Evolutionary conservation across 1,284 basidiomycete genomes (phyloP), one percentile per base, ranked within the genome.

Genomic region (Rhodofomes roseus): DNA sequence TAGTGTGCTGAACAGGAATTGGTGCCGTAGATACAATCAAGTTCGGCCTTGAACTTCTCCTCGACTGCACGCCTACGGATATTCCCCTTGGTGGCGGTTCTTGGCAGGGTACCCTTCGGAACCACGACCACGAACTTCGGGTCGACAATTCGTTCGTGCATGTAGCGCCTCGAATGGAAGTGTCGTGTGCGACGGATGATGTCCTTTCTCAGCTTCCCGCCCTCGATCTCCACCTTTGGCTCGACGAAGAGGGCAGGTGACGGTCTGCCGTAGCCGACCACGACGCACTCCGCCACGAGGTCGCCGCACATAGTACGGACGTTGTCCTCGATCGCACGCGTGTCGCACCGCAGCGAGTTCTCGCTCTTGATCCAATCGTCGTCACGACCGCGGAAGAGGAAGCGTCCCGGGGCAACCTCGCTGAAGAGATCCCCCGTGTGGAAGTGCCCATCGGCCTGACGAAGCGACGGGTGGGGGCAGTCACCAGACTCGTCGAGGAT

Each of bases 321-420:
- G 65, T 89, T 86, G 64, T 90, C 87, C 71, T 90, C 87, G 61
- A 90, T 89, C 22, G 88, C 81, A 77, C 84, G 87, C 44, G 87
- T 89, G 67, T 90, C 87, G 65, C 88, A 89, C 44, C 86, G 81
- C 60, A 90, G 74, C 65, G 87, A 86, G 68, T 82, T 88, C 68
- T 88, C 84, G 51, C 84, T 86, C 75, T 90, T 90, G 71, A 90
- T 90, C 87, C 87, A 90, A 69, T 90, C 87, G 62, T 90, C 87
- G 62, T 89, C 82, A 41, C 87, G 80, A 22, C 87, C 88, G 50
- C 85, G 80, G 64, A 81, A 86, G 43, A 82, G 67, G 70, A 84
- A 90, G 60, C 72, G 73, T 0, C 84, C 85, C 0, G 81, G 76
- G 2, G 73, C 62, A 25, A 77, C 76, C 68, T 87, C 82, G 64